A percentile compares a stretch with the other conserved stretches of the same genome.
These are phyloP conservation scores for Capronia americana DNA, from an alignment of 2,329 filamentous ascomycete species.

Conservation along the genomic window DNA sequence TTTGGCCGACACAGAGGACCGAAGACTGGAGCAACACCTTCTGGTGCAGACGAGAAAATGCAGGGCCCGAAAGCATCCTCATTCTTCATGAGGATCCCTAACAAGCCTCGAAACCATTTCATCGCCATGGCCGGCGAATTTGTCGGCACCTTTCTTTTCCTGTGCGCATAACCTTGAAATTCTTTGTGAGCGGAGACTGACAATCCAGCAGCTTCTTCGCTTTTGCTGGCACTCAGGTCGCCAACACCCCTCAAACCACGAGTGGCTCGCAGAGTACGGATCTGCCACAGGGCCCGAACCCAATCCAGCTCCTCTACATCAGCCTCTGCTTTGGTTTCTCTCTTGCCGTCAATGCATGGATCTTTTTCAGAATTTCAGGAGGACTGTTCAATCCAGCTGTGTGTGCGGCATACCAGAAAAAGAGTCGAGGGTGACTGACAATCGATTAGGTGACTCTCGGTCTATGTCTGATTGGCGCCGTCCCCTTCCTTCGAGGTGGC, in stretches of 20 bases:
- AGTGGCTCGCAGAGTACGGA: constrained; percentile 41
- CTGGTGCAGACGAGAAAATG: constrained; percentile 33
- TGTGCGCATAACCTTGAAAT: constrained; percentile 27
- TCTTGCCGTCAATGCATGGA: constrained; percentile 61
- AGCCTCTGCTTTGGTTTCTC: constrained; percentile 54
- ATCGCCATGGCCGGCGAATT: constrained; percentile 59
- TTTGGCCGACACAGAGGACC: constrained; percentile 29
- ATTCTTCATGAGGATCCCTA: constrained; percentile 40
- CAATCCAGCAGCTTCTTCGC: constrained; percentile 49
- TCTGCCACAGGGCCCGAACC: constrained; percentile 44
- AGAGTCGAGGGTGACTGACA: constrained; percentile 21
- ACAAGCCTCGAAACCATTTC: constrained; percentile 51
- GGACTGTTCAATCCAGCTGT: constrained; percentile 60
- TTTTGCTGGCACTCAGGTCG: constrained; percentile 57
- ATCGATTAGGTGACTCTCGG: constrained; percentile 60
- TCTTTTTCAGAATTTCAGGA: constrained; percentile 60
- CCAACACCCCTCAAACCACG: constrained; percentile 48
- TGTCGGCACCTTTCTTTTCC: constrained; percentile 59
- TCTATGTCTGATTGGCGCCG: constrained; percentile 64
- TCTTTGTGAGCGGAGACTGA: constrained; percentile 5
- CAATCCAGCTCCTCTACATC: constrained; percentile 51
- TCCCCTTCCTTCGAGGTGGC: constrained; percentile 60
- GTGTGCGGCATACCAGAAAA: constrained; percentile 32
- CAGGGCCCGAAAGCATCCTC: constrained; percentile 26
- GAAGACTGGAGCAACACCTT: constrained; percentile 23